These are phyloP conservation scores for Lachnellula subtilissima DNA, from an alignment of 2,329 filamentous ascomycete species.

Conservation along the genomic window DNA sequence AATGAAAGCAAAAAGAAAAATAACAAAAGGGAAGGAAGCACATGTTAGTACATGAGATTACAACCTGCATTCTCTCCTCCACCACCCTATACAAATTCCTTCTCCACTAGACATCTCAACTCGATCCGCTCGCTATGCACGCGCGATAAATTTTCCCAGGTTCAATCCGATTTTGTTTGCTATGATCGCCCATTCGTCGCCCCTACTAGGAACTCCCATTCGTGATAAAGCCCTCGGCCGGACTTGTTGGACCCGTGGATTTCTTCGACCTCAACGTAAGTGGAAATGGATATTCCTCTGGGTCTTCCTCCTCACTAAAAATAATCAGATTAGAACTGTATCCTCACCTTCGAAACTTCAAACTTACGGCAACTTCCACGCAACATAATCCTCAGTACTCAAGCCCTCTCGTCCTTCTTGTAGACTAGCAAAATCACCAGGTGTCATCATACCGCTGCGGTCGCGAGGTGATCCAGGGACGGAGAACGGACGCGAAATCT, in stretches of 20 bases:
- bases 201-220: slow-evolving; percentile 21
- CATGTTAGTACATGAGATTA: too few species aligned
- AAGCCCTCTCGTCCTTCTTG: slow-evolving; percentile 92
- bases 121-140: too few species aligned
- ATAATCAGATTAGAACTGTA: slow-evolving; percentile 19
- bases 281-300: slow-evolving; percentile 70
- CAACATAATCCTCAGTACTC: slow-evolving; percentile 94
- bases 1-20: too few species aligned
- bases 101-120: background rate
- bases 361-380: slow-evolving; percentile 96
- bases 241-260: slow-evolving; percentile 27
- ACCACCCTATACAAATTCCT: too few species aligned
- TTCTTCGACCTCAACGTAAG: slow-evolving; percentile 54
- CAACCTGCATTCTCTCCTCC: too few species aligned
- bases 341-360: background rate
- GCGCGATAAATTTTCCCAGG: too few species aligned
- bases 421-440: slow-evolving; percentile 92
- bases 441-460: slow-evolving; percentile 96
- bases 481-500: slow-evolving; percentile 91
- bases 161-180: background rate
- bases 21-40: too few species aligned
- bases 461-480: slow-evolving; percentile 91
- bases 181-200: background rate
- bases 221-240: slow-evolving; percentile 24
- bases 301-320: slow-evolving; percentile 83